phyloP scores from a whole-genome alignment of 2,329 filamentous ascomycete genomes.

The Pseudocercospora crystallina region DNA sequence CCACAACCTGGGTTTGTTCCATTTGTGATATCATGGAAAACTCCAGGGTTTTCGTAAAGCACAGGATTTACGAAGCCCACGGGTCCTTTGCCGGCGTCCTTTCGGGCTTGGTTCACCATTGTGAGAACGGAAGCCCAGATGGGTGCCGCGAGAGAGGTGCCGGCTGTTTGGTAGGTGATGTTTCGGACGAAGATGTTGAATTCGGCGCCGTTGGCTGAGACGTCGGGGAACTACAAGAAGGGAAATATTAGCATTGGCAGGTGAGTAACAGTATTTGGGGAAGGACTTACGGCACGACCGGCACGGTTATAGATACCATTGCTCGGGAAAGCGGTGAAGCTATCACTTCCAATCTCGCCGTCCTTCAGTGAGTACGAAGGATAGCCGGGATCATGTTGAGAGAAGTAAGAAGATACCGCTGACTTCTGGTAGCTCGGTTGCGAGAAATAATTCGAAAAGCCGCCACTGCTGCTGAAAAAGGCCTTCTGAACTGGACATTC shows the following conservation, averaged over 20 bases:
- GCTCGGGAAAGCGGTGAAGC: neutral
- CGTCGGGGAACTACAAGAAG: constrained; percentile 33
- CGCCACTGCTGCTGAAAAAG: constrained; percentile 38
- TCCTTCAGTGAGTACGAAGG: neutral
- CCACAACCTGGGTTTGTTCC: constrained; percentile 43
- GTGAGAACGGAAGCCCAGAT: constrained; percentile 52
- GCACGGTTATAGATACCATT: constrained; percentile 30
- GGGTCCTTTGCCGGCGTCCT: constrained; percentile 37
- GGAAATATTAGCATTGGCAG: neutral
- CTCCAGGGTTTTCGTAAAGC: constrained; percentile 43
- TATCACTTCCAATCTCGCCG: neutral
- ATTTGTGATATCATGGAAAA: constrained; percentile 42
- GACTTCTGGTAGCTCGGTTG: constrained; percentile 49
- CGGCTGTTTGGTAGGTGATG: constrained; percentile 45
- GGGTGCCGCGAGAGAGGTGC: constrained; percentile 54
- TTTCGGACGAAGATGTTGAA: constrained; percentile 45
- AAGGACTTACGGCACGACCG: constrained; percentile 39
- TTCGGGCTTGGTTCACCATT: constrained; percentile 44
- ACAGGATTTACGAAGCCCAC: constrained; percentile 38
- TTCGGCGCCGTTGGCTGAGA: constrained; percentile 35
- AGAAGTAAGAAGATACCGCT: constrained; percentile 43
- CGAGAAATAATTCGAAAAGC: constrained; percentile 49
- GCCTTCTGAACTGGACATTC: neutral
- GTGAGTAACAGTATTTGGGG: too few relatives aligned
- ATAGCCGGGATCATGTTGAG: constrained; percentile 29